phyloP scores from a whole-genome alignment of 73 alveolate species.

The Paramecium primaurelia region DNA sequence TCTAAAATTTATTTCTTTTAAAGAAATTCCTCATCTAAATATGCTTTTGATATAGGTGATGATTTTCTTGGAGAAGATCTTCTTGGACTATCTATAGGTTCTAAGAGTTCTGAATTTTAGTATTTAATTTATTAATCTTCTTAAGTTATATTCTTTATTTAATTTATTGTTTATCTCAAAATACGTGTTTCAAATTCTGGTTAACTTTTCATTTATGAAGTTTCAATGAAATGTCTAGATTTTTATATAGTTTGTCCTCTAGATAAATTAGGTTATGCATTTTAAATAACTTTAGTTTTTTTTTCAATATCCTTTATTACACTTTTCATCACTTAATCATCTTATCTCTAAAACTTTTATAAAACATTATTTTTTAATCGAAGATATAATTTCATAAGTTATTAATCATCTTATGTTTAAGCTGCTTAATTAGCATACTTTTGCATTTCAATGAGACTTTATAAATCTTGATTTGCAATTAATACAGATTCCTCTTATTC shows the following conservation, averaged over 20 bases:
- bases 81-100: background rate
- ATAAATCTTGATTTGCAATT: background rate
- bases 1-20: background rate
- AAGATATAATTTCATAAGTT: background rate
- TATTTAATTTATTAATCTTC: background rate
- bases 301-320: background rate
- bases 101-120: background rate
- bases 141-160: background rate
- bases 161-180: background rate
- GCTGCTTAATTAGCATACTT: background rate
- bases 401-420: background rate
- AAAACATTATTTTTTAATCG: background rate
- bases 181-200: background rate
- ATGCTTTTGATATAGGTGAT: background rate
- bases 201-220: background rate
- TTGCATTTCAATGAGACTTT: background rate
- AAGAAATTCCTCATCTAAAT: background rate
- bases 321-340: background rate
- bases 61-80: background rate
- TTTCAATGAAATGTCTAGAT: background rate
- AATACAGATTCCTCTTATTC: slow-evolving; percentile 5
- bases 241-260: background rate
- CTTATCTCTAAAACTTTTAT: background rate
- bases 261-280: background rate
- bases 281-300: background rate